A percentile compares a stretch with the other conserved stretches of the same genome.
phyloP scores from a whole-genome alignment of 2,329 filamentous ascomycete genomes.

The Claviceps sorghi region DNA sequence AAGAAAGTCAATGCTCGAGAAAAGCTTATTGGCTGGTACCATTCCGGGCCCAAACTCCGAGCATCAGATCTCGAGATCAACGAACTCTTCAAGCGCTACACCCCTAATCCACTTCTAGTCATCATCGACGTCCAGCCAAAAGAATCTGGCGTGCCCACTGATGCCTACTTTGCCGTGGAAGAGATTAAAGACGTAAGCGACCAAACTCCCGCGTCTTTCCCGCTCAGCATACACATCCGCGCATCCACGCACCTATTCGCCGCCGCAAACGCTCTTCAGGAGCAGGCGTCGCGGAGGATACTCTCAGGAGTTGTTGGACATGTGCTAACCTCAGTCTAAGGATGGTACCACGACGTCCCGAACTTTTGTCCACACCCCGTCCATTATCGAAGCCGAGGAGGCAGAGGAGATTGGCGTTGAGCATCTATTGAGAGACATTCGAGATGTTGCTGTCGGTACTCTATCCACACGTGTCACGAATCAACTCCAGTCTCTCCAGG shows the following conservation, averaged over 20 bases:
- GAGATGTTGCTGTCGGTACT: constrained; percentile 92
- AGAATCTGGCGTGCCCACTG: constrained; percentile 91
- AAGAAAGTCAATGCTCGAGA: constrained; percentile 99
- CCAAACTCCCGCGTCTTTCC: no score
- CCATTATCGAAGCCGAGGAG: constrained; percentile 96
- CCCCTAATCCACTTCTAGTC: constrained; percentile 85
- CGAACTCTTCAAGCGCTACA: constrained; percentile 98
- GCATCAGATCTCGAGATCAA: constrained; percentile 98
- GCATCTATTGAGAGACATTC: constrained; percentile 92
- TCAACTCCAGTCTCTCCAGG: constrained; percentile 93
- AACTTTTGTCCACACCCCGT: constrained; percentile 96
- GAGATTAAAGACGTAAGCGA: constrained; percentile 95
- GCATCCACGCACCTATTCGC: no score
- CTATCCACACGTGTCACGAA: constrained; percentile 94
- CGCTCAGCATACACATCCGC: no score
- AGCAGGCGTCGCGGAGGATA: neutral
- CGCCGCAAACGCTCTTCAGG: no score
- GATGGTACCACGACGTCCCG: constrained; percentile 93
- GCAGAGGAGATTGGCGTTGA: constrained; percentile 98
- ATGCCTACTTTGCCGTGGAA: constrained; percentile 97
- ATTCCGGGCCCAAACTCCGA: constrained; percentile 91
- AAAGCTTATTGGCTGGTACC: constrained; percentile 99
- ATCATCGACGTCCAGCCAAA: constrained; percentile 98
- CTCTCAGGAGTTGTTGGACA: neutral
- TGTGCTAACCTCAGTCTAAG: constrained; percentile 28